Conservation (phyloP, 164 flowering plant genomes). For the Magnolia officinalis region DNA sequence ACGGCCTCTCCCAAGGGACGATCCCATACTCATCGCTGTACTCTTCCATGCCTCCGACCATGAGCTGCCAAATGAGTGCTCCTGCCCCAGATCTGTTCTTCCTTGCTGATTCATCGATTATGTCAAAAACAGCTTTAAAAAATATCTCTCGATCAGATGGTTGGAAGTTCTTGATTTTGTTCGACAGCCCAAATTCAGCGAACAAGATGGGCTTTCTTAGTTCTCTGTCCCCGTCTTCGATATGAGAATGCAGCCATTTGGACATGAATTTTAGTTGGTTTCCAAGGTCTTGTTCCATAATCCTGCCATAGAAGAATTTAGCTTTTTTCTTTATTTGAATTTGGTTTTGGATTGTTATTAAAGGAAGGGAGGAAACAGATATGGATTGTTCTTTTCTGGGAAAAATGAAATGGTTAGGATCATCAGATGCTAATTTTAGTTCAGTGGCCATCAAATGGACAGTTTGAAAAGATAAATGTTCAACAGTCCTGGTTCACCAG, state of each 20-base stretch:
- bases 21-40: conserved; percentile 75
- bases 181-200: conserved; percentile 77
- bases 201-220: conserved; percentile 76
- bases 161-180: conserved; percentile 24
- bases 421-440: too few species aligned
- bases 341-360: background rate
- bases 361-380: background rate
- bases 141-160: conserved; percentile 59
- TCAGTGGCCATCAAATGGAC: too few species aligned
- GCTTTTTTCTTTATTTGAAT: background rate
- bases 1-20: conserved; percentile 65
- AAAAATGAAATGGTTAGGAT: too few species aligned
- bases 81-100: conserved; percentile 71
- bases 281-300: conserved; percentile 36
- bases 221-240: conserved; percentile 74
- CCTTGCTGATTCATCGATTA: conserved; percentile 68
- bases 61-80: conserved; percentile 73
- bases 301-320: conserved; percentile 37
- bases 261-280: conserved; percentile 51
- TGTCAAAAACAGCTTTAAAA: conserved; percentile 43
- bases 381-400: too few species aligned
- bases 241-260: conserved; percentile 72
- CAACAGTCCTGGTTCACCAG: too few species aligned
- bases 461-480: too few species aligned
- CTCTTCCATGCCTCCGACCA: conserved; percentile 82